Evolutionary conservation across 139 green algal genomes (phyloP).

Genomic region (Marvania coccoides): DNA sequence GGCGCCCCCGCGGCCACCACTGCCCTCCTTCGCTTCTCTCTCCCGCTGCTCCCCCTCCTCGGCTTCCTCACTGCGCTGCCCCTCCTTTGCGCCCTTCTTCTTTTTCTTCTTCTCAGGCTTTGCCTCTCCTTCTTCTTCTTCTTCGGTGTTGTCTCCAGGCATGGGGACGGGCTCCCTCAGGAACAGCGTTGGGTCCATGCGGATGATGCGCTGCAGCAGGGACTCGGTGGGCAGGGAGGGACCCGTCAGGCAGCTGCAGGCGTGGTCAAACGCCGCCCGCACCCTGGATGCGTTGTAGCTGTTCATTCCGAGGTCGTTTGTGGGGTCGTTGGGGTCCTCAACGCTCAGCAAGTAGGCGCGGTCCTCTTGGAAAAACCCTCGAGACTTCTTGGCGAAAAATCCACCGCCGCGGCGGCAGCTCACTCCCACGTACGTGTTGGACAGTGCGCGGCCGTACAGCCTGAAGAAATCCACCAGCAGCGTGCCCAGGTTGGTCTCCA

Average conservation of each 20-base stretch:
- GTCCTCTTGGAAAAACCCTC: slow-evolving; percentile 19
- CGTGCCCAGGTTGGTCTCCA: slow-evolving; percentile 74
- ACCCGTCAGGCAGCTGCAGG: slow-evolving; percentile 39
- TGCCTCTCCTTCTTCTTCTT: not conserved
- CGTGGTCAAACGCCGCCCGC: slow-evolving; percentile 48
- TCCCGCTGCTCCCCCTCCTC: not conserved
- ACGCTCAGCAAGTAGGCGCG: slow-evolving; percentile 63
- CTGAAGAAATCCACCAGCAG: slow-evolving; percentile 92
- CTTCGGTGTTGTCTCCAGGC: not conserved
- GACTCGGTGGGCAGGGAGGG: slow-evolving; percentile 19
- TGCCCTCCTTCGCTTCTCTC: not conserved
- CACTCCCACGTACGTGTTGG: slow-evolving; percentile 29
- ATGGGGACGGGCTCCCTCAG: not conserved
- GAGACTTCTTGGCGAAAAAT: slow-evolving; percentile 50
- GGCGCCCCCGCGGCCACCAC: not conserved
- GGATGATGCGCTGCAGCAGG: slow-evolving; percentile 50
- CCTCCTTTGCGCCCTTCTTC: not conserved
- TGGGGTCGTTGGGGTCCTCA: slow-evolving; percentile 71
- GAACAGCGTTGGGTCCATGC: slow-evolving; percentile 43
- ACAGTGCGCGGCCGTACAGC: slow-evolving; percentile 60
- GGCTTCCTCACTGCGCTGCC: not conserved
- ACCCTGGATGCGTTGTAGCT: slow-evolving; percentile 59
- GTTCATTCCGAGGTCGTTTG: slow-evolving; percentile 63
- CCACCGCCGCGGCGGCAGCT: slow-evolving; percentile 32
- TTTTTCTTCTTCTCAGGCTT: not conserved